phyloP scores from a whole-genome alignment of 306 rosid genomes.

The Adenanthera pavonina region DNA sequence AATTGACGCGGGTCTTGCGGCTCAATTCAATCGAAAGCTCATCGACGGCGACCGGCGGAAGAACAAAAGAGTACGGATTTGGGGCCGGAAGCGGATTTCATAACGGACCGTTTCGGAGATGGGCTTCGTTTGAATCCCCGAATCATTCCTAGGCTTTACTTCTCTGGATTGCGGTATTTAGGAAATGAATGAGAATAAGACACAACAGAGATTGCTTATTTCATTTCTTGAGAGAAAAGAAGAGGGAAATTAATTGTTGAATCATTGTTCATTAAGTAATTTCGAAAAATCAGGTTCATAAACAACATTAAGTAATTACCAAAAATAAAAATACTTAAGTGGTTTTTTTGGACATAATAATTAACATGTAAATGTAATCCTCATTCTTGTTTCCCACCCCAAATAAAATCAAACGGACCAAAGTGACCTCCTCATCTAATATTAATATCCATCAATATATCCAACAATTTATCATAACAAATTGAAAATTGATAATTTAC shows the following conservation, averaged over 20 bases:
- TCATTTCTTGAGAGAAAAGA: constrained; percentile 2
- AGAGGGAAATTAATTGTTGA: not conserved
- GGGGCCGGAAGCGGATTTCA: constrained; percentile 13
- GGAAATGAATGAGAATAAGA: constrained; percentile 1
- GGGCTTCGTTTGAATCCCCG: constrained; percentile 37
- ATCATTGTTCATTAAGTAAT: not conserved
- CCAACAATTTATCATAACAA: no score
- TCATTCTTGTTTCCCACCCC: no score
- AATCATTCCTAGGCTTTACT: constrained; percentile 22
- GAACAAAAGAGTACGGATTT: constrained; percentile 28
- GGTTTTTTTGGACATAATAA: no score
- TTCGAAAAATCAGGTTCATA: not conserved
- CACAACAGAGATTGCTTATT: constrained; percentile 25
- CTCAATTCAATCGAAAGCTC: not conserved
- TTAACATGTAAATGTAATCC: no score
- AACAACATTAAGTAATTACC: no score
- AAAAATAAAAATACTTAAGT: no score
- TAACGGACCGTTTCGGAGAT: constrained; percentile 45
- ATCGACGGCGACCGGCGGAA: constrained; percentile 24
- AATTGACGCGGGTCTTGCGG: constrained; percentile 2
- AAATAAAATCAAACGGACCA: no score
- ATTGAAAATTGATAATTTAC: no score
- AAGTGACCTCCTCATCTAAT: no score
- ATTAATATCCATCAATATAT: no score
- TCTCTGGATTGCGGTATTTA: not conserved